phyloP scores from a whole-genome alignment of 2,329 filamentous ascomycete genomes.

The Pseudophaeomoniella oleicola region DNA sequence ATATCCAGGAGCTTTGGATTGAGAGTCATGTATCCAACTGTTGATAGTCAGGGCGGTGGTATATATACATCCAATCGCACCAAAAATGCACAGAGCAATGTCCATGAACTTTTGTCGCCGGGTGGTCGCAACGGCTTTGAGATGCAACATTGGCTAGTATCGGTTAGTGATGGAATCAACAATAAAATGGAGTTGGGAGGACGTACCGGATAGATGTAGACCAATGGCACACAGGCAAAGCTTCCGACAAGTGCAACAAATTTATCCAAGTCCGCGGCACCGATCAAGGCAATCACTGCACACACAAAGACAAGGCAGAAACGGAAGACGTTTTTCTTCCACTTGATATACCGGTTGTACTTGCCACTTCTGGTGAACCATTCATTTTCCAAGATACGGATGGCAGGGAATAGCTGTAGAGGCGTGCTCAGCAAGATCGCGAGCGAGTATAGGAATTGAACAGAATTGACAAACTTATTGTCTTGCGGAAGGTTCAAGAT shows the following conservation, averaged over 20 bases:
- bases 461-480: conserved; percentile 83
- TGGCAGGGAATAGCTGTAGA: conserved; percentile 92
- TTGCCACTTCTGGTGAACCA: conserved; percentile 90
- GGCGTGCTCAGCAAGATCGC: conserved; percentile 95
- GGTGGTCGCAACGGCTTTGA: conserved; percentile 60
- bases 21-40: conserved; percentile 59
- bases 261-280: conserved; percentile 87
- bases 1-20: conserved; percentile 44
- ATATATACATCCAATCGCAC: conserved; percentile 77
- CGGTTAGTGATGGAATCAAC: conserved; percentile 1
- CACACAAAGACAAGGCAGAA: conserved; percentile 86
- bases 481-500: conserved; percentile 94
- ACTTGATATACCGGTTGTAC: conserved; percentile 97
- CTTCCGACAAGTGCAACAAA: conserved; percentile 93
- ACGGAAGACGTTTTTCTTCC: conserved; percentile 96
- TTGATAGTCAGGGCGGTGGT: conserved; percentile 75
- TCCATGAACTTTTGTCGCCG: conserved; percentile 56
- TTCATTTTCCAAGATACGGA: conserved; percentile 89
- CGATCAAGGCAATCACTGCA: conserved; percentile 76
- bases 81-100: conserved; percentile 64
- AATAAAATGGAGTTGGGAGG: not conserved
- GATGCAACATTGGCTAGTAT: conserved; percentile 71
- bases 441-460: conserved; percentile 93
- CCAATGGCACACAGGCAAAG: conserved; percentile 92
- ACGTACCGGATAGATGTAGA: conserved; percentile 94